Conservation (phyloP, 78 protist species). For the Chrysochromulina parva region DNA sequence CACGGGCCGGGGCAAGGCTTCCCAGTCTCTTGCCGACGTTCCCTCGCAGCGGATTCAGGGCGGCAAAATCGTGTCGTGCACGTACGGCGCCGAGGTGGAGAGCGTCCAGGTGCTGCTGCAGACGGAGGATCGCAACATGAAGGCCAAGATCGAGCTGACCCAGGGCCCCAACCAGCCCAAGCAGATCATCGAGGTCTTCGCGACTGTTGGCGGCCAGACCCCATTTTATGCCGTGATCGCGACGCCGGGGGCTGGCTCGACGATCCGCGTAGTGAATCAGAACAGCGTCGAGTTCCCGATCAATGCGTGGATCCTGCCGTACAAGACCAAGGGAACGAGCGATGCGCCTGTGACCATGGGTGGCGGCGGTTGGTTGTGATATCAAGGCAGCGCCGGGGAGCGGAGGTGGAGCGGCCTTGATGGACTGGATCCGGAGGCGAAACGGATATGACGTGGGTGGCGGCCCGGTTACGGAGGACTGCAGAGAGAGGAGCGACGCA, state of each 20-base stretch:
- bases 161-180: neutral
- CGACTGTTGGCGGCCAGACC: neutral
- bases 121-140: neutral
- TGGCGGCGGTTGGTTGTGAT: no score
- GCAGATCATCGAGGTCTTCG: neutral
- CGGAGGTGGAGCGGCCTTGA: no score
- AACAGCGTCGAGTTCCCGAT: slow-evolving; percentile 2
- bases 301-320: neutral
- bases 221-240: neutral
- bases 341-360: no score
- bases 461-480: no score
- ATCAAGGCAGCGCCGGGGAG: no score
- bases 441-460: no score
- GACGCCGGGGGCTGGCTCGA: neutral
- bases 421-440: no score
- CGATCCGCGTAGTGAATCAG: neutral
- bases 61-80: neutral
- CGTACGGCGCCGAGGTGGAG: neutral
- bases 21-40: neutral
- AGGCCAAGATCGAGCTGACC: slow-evolving; percentile 17
- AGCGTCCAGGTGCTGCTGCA: neutral
- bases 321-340: neutral
- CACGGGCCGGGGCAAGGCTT: neutral
- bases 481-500: no score
- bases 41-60: neutral